These are phyloP conservation scores for Neodidymelliopsis sp. DNA, from an alignment of 2,329 filamentous ascomycete genomes.

Conservation along the genomic window DNA sequence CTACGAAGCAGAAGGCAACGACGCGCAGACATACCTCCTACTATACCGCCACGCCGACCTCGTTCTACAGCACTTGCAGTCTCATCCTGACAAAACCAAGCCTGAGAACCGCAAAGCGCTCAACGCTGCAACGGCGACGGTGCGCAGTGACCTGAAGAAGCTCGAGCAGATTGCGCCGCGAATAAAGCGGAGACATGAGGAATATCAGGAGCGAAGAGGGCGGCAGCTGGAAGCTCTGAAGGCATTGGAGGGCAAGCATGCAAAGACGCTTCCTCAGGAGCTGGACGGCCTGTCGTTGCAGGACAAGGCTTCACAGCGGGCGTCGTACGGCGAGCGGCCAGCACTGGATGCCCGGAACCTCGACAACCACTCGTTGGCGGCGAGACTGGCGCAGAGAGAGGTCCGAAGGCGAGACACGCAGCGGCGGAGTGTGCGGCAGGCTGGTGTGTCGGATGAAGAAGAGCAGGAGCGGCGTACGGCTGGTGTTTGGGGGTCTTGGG, in stretches of 20 bases:
- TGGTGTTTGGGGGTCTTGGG: constrained; percentile 60
- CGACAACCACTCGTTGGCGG: constrained; percentile 34
- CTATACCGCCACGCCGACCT: constrained; percentile 89
- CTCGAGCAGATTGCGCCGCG: constrained; percentile 82
- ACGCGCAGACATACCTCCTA: constrained; percentile 87
- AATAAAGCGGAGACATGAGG: constrained; percentile 73
- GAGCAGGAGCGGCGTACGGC: constrained; percentile 59
- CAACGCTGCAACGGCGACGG: constrained; percentile 65
- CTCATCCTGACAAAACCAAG: constrained; percentile 77
- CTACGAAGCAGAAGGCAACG: constrained; percentile 85
- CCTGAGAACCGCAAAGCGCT: constrained; percentile 65
- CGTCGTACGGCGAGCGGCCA: constrained; percentile 28
- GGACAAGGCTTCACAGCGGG: constrained; percentile 24
- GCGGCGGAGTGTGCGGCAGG: constrained; percentile 36
- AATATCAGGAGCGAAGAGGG: constrained; percentile 43
- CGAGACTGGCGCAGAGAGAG: constrained; percentile 37
- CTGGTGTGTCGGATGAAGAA: constrained; percentile 37
- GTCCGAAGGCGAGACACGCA: constrained; percentile 30
- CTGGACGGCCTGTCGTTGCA: constrained; percentile 26
- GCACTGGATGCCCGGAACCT: constrained; percentile 12
- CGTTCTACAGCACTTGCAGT: constrained; percentile 76
- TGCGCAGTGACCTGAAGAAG: constrained; percentile 70
- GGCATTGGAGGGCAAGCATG: constrained; percentile 32
- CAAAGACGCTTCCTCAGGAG: constrained; percentile 27
- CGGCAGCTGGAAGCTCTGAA: constrained; percentile 37